Percentiles rank a stretch among this genome's conserved stretches.
Conservation (phyloP, 768 basidiomycete genomes). For the Strobilomyces echinocephalus region DNA sequence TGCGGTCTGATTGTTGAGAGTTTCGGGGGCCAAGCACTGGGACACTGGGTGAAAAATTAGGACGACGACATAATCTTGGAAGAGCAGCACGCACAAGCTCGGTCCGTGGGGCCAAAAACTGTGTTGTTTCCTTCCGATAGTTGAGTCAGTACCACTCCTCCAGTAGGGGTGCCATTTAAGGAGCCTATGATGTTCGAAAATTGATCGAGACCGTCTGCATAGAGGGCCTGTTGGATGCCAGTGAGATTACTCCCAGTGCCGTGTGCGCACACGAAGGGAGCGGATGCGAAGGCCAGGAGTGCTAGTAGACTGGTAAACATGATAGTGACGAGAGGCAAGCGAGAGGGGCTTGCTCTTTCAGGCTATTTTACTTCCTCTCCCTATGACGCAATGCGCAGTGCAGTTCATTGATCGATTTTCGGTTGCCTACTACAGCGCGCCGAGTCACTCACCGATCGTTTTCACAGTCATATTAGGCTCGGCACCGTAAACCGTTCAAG, state of each 20-base stretch:
- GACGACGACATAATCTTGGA: background rate
- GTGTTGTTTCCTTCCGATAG: conserved; percentile 45
- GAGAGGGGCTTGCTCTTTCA: background rate
- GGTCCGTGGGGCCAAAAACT: conserved; percentile 54
- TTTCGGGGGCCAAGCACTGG: background rate
- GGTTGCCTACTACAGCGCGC: too few relatives aligned
- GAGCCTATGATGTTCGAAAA: conserved; percentile 37
- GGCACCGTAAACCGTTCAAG: too few relatives aligned
- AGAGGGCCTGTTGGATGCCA: conserved; percentile 36
- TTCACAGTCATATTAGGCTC: too few relatives aligned
- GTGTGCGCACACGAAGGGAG: conserved; percentile 29
- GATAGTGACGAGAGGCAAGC: background rate
- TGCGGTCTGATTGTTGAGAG: conserved; percentile 28
- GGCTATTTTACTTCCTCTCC: background rate
- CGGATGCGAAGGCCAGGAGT: conserved; percentile 18
- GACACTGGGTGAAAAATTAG: conserved; percentile 12
- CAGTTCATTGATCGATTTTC: conserved; percentile 2
- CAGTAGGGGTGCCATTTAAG: conserved; percentile 43
- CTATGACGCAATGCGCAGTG: conserved; percentile 31
- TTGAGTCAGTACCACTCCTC: conserved; percentile 39
- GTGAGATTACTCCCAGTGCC: conserved; percentile 20
- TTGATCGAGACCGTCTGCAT: conserved; percentile 36
- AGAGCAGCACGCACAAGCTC: conserved; percentile 45
- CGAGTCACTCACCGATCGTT: background rate
- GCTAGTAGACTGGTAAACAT: conserved; percentile 16